Conservation (phyloP, 345 rosid species). For the Psidium friedrichsthalianum region DNA sequence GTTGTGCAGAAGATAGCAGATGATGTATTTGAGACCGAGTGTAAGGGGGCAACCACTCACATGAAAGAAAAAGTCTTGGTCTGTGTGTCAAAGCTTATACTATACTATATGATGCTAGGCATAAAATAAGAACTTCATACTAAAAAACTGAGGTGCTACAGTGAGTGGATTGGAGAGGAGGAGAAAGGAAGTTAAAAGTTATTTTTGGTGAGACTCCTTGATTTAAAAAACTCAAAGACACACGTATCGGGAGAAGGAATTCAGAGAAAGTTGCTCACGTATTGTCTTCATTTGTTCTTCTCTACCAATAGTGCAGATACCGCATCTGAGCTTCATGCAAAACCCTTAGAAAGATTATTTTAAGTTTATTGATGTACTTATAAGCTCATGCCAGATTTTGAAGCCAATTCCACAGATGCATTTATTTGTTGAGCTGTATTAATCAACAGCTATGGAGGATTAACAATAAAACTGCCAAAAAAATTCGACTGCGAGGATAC, state of each 20-base stretch:
- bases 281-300: background rate
- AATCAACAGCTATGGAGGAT: background rate
- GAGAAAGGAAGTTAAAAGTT: background rate
- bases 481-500: background rate
- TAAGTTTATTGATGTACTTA: background rate
- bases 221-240: background rate
- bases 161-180: background rate
- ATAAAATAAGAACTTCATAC: background rate
- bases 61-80: no score
- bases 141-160: background rate
- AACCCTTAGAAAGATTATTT: slow-evolving; percentile 43
- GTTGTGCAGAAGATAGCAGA: background rate
- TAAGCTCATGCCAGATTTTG: background rate
- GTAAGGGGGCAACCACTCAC: background rate
- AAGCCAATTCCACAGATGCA: background rate
- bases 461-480: background rate
- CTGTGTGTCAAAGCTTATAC: no score
- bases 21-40: background rate
- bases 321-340: background rate
- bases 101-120: background rate
- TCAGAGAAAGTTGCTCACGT: background rate
- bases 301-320: background rate
- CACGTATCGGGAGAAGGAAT: background rate
- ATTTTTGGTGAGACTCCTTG: background rate
- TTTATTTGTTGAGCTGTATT: background rate